Conservation (phyloP, 345 rosid genomes). For the Brassica carinata region DNA sequence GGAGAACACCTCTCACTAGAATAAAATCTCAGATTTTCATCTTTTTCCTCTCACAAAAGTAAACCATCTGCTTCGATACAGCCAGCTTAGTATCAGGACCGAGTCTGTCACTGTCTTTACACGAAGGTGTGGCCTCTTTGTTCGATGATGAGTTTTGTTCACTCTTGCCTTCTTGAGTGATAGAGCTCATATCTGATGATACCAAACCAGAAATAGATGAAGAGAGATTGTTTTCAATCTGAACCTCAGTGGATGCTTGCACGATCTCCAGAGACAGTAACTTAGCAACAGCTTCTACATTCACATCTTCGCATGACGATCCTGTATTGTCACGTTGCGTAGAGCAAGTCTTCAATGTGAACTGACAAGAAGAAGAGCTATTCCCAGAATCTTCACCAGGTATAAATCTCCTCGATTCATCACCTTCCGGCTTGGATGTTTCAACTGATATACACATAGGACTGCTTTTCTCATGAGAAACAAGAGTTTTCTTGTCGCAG, state of each 20-base stretch:
- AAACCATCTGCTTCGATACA: slow-evolving; percentile 26
- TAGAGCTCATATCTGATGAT: slow-evolving; percentile 39
- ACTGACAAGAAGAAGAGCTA: slow-evolving; percentile 29
- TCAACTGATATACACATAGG: slow-evolving; percentile 24
- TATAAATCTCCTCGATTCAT: slow-evolving; percentile 5
- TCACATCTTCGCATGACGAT: slow-evolving; percentile 36
- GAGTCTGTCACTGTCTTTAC: slow-evolving; percentile 17
- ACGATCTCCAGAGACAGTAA: slow-evolving; percentile 10
- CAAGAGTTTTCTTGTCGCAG: slow-evolving; percentile 32
- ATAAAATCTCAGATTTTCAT: neutral
- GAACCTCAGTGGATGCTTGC: slow-evolving; percentile 16
- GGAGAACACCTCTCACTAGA: neutral
- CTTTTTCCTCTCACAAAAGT: slow-evolving; percentile 10
- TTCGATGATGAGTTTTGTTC: slow-evolving; percentile 7
- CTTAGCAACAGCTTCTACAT: slow-evolving; percentile 16
- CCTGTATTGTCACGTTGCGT: slow-evolving; percentile 35
- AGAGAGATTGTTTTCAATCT: slow-evolving; percentile 24
- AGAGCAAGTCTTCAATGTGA: slow-evolving; percentile 16
- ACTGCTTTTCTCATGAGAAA: slow-evolving; percentile 38
- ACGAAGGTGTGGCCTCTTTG: slow-evolving; percentile 15
- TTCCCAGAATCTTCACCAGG: slow-evolving; percentile 18
- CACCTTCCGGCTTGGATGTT: slow-evolving; percentile 19
- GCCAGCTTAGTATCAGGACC: slow-evolving; percentile 14
- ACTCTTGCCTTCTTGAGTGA: slow-evolving; percentile 33
- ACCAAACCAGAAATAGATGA: slow-evolving; percentile 26